A percentile compares a stretch with the other conserved stretches of the same genome.
These are phyloP conservation scores for Candida taoyuanica DNA, from an alignment of 805 yeast genomes.

Conservation along the genomic window DNA sequence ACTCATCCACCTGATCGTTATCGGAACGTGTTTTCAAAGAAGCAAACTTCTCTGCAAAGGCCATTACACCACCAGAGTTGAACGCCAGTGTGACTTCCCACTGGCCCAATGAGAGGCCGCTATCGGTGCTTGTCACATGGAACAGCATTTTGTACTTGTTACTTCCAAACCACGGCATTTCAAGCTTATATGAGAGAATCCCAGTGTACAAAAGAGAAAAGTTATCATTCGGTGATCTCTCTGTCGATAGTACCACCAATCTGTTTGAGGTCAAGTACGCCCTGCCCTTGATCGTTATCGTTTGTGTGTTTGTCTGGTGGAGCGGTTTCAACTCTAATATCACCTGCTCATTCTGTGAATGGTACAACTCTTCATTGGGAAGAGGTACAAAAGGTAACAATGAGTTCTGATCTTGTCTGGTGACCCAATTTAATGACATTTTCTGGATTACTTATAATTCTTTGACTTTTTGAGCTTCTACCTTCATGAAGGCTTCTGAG, in stretches of 20 bases:
- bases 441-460: not conserved
- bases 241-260: slow-evolving; percentile 30
- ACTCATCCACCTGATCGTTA: slow-evolving; percentile 39
- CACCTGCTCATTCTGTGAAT: slow-evolving; percentile 16
- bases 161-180: slow-evolving; percentile 52
- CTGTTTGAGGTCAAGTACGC: slow-evolving; percentile 39
- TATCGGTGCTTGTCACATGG: slow-evolving; percentile 30
- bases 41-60: slow-evolving; percentile 35
- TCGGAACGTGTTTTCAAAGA: slow-evolving; percentile 32
- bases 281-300: slow-evolving; percentile 29
- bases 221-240: slow-evolving; percentile 22
- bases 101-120: slow-evolving; percentile 33
- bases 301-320: slow-evolving; percentile 23
- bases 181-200: slow-evolving; percentile 32
- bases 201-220: slow-evolving; percentile 36
- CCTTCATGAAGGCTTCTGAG: too few species aligned
- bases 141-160: slow-evolving; percentile 44
- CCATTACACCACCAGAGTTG: slow-evolving; percentile 45
- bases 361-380: slow-evolving; percentile 22
- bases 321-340: slow-evolving; percentile 15
- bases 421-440: slow-evolving; percentile 32
- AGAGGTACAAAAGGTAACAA: slow-evolving; percentile 25
- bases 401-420: slow-evolving; percentile 11
- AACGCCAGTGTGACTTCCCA: slow-evolving; percentile 37
- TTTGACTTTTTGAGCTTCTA: not conserved